Conservation (phyloP, 106 monocot species). For the Dendrobium nobile region DNA sequence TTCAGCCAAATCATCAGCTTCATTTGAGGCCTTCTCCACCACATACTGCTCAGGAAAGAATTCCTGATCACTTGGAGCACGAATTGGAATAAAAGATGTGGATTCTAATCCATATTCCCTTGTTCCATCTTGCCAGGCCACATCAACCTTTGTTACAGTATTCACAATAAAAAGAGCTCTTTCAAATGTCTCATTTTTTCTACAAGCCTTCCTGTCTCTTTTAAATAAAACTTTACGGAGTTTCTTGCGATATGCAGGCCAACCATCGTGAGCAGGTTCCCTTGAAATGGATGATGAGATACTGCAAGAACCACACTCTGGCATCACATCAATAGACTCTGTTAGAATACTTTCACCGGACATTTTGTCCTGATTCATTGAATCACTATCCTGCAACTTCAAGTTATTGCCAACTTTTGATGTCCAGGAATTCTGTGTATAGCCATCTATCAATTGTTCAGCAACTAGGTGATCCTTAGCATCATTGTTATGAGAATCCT, state of each 20-base stretch:
- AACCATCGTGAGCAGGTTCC: constrained; percentile 46
- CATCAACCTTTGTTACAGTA: constrained; percentile 68
- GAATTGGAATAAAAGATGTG: constrained; percentile 68
- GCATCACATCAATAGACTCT: constrained; percentile 13
- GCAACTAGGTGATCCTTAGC: constrained; percentile 4
- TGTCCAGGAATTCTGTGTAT: neutral
- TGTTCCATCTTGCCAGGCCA: constrained; percentile 92
- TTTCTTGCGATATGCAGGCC: constrained; percentile 53
- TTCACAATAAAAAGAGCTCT: constrained; percentile 74
- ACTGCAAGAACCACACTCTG: constrained; percentile 17
- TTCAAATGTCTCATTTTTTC: constrained; percentile 61
- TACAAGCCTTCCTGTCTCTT: constrained; percentile 49
- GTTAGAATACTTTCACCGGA: constrained; percentile 9
- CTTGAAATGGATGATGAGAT: constrained; percentile 29
- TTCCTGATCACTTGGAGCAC: constrained; percentile 77
- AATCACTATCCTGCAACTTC: constrained; percentile 9
- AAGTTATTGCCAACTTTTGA: constrained; percentile 2
- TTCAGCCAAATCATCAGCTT: constrained; percentile 51
- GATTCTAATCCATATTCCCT: constrained; percentile 54
- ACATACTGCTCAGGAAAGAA: constrained; percentile 98
- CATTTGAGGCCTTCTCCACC: constrained; percentile 67
- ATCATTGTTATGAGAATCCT: neutral
- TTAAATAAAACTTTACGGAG: constrained; percentile 55
- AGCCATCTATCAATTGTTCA: constrained; percentile 7
- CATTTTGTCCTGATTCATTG: neutral